A percentile compares a stretch with the other conserved stretches of the same genome.
These are phyloP conservation scores for Tetrahymena thermophila DNA, from an alignment of 73 alveolate species.

Conservation along the genomic window DNA sequence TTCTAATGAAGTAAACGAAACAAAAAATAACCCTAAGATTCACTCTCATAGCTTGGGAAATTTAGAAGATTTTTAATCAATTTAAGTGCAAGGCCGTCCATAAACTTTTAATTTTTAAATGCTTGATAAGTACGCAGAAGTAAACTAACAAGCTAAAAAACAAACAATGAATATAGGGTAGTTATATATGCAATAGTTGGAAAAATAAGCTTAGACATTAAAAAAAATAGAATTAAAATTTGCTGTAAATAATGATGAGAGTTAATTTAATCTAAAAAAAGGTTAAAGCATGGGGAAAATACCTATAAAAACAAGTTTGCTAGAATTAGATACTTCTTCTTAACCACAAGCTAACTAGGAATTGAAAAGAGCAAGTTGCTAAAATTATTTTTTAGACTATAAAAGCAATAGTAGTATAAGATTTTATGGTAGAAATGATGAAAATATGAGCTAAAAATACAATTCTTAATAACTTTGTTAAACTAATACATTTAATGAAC, in stretches of 20 bases:
- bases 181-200: not conserved
- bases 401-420: not conserved
- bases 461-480: not conserved
- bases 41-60: not conserved
- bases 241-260: not conserved
- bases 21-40: not conserved
- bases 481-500: not conserved
- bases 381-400: not conserved
- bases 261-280: not conserved
- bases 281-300: not conserved
- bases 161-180: not conserved
- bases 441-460: not conserved
- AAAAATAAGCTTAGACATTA: not conserved
- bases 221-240: not conserved
- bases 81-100: not conserved
- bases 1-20: not conserved
- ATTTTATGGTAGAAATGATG: not conserved
- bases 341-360: not conserved
- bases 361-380: not conserved
- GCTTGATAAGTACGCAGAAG: not conserved
- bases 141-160: not conserved
- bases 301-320: not conserved
- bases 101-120: not conserved
- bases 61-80: not conserved
- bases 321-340: not conserved